phyloP scores from a whole-genome alignment of 805 yeast genomes.

The Zygoascus bituminiphila region DNA sequence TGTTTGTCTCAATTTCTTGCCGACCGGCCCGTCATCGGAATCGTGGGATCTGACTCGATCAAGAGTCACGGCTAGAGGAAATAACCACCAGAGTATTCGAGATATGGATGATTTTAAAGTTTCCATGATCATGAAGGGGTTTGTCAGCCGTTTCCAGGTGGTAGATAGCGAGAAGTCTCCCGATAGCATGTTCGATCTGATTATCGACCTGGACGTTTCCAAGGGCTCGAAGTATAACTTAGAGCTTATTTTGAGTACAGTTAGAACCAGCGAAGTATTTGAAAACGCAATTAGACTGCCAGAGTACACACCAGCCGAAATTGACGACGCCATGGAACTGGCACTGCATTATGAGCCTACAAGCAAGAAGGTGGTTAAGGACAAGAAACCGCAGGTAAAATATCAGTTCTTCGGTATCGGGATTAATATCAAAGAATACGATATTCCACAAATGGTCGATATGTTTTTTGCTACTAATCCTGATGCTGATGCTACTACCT shows the following conservation, averaged over 20 bases:
- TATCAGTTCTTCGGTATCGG: constrained; percentile 4
- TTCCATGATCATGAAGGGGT: constrained; percentile 61
- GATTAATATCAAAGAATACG: background rate
- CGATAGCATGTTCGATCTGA: constrained; percentile 56
- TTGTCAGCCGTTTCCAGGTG: constrained; percentile 60
- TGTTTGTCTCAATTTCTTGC: constrained; percentile 62
- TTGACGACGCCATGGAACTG: constrained; percentile 39
- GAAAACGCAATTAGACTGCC: constrained; percentile 15
- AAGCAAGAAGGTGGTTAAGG: constrained; percentile 31
- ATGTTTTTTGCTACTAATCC: constrained; percentile 13
- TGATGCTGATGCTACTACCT: constrained; percentile 6
- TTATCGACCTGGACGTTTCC: constrained; percentile 48
- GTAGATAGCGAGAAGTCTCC: constrained; percentile 42
- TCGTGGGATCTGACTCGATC: constrained; percentile 40
- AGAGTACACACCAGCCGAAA: constrained; percentile 35
- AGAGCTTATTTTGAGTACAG: constrained; percentile 31
- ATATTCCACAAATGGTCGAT: constrained; percentile 15
- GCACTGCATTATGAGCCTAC: constrained; percentile 53
- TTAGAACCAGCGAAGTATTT: constrained; percentile 42
- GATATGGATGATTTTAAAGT: constrained; percentile 43
- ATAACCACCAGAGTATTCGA: constrained; percentile 80
- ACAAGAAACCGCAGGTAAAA: background rate
- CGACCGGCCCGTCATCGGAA: constrained; percentile 23
- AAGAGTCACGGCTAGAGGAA: constrained; percentile 66
- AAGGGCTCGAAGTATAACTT: constrained; percentile 47